Base-by-base conservation (phyloP, 2,329 filamentous ascomycete genomes). In the Pyricularia grisea region DNA sequence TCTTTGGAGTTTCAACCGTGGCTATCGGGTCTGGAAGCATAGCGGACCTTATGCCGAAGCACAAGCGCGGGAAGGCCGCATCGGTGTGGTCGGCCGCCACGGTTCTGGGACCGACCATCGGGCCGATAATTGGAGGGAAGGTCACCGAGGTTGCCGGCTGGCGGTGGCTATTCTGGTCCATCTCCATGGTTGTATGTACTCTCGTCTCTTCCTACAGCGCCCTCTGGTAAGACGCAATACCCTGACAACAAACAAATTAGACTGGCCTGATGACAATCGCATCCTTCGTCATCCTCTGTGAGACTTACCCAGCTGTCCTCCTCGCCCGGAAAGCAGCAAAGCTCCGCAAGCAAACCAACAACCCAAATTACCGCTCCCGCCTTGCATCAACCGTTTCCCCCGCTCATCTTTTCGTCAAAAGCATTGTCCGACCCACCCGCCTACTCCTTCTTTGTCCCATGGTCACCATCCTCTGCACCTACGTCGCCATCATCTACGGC, bases 21-120 rank as follows among this genome's bases (percentile, higher is more conserved):
- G 91, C 88, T 0, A 91, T 90, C 72, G 90, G 88, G 0, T 89
- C 89, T 2, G 89, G 88, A 28, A 86, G 85, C 1, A 87, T 92
- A 50, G 85, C 87, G 23, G 90, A 92, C 74, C 81, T 91, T 76
- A 83, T 90, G 20, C 31, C 65, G 0, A 82, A 83, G 58, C 84
- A 88, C 72, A 81, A 86, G 72, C 81, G 88, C 42, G 88, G 85
- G 9, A 77, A 81, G 2, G 85, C 85, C 61, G 87, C 90, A 84
- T 80, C 83, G 0, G 77, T 76, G 11, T 84, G 65, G 82, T 79
- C 0, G 77, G 78, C 25, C 6, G 72, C 71, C 0, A 70, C 72
- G 1, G 74, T 84, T 0, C 72, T 83, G 0, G 83, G 83, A 0
- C 81, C 82, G 7, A 79, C 82, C 66, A 72, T 84, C 58, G 82